These are phyloP conservation scores for Collybia nuda DNA, from an alignment of 768 basidiomycete genomes.

Conservation along the genomic window DNA sequence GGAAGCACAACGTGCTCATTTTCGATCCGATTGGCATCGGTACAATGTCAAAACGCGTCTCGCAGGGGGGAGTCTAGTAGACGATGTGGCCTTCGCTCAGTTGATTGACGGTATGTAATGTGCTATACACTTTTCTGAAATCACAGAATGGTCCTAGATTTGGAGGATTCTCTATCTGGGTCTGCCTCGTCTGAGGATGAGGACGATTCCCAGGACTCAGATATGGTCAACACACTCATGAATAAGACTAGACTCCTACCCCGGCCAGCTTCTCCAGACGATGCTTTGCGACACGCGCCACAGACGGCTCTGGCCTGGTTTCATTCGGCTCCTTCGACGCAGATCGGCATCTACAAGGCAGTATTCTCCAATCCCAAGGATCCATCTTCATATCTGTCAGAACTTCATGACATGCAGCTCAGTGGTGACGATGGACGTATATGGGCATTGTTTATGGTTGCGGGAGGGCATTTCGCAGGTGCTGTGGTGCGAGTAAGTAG, in stretches of 20 bases:
- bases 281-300: conserved; percentile 25
- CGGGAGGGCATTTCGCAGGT: conserved; percentile 98
- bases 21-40: conserved; percentile 95
- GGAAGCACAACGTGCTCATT: conserved; percentile 83
- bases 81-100: conserved; percentile 70
- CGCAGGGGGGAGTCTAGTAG: conserved; percentile 58
- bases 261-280: conserved; percentile 47
- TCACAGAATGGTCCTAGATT: conserved; percentile 35
- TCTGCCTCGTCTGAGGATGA: conserved; percentile 76
- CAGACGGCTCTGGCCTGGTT: conserved; percentile 87
- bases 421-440: conserved; percentile 56
- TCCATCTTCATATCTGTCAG: conserved; percentile 51
- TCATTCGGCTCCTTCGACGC: conserved; percentile 81
- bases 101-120: conserved; percentile 73
- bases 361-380: conserved; percentile 58
- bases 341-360: conserved; percentile 84
- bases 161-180: conserved; percentile 90
- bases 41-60: conserved; percentile 91
- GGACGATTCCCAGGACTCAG: conserved; percentile 53
- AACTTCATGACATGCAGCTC: conserved; percentile 66
- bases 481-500: conserved; percentile 75
- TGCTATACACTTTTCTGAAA: not conserved
- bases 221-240: conserved; percentile 68
- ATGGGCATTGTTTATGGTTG: conserved; percentile 96
- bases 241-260: conserved; percentile 51